phyloP scores from a whole-genome alignment of 164 flowering plant genomes.

The Sextonia rubra region DNA sequence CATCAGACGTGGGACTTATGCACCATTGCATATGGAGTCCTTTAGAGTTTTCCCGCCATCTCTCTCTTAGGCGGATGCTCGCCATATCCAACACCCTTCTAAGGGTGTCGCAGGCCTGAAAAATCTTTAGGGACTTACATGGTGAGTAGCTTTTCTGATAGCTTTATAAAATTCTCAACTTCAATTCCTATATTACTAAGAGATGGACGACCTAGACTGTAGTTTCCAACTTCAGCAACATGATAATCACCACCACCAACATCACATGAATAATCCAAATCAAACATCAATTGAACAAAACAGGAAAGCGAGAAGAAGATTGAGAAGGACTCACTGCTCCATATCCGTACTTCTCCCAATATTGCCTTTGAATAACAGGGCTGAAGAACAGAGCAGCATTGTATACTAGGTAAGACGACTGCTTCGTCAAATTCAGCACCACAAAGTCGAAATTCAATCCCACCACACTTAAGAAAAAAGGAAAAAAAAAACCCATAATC shows the following conservation, averaged over 20 bases:
- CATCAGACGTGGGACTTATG: no score
- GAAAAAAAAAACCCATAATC: background rate
- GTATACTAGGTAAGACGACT: conserved; percentile 73
- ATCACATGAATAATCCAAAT: background rate
- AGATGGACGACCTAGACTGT: background rate
- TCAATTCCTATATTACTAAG: no score
- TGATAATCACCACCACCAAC: background rate
- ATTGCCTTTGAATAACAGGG: conserved; percentile 68
- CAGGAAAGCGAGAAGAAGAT: background rate
- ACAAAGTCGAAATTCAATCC: conserved; percentile 86
- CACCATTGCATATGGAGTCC: no score
- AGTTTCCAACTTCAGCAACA: background rate
- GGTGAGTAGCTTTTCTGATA: no score
- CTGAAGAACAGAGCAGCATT: conserved; percentile 80
- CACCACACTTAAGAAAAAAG: conserved; percentile 52
- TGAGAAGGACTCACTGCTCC: conserved; percentile 36
- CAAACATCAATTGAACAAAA: background rate
- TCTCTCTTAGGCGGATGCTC: no score
- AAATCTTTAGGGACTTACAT: no score
- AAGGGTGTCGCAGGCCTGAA: no score
- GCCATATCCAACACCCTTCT: no score
- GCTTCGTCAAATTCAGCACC: conserved; percentile 79
- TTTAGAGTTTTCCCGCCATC: no score
- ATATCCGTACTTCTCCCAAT: conserved; percentile 58
- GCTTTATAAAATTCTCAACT: no score